Percentiles rank a stretch among this genome's conserved stretches.
Conservation (phyloP, 2,329 filamentous ascomycete species). For the Calonectria henricotiae region DNA sequence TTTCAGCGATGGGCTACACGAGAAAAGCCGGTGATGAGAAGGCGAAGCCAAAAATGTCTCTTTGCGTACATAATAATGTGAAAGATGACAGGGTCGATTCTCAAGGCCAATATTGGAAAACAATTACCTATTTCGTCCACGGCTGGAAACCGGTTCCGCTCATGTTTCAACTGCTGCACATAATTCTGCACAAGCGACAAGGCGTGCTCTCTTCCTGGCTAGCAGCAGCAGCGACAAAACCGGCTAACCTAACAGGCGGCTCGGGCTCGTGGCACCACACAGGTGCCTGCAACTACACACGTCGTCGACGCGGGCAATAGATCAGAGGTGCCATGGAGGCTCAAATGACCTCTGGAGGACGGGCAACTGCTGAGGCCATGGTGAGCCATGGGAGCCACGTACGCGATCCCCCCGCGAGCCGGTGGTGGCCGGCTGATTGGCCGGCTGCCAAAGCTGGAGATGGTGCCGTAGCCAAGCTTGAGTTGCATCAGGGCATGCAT, state of each 20-base stretch:
- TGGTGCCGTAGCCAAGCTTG: slow-evolving; percentile 31
- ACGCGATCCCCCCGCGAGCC: slow-evolving; percentile 42
- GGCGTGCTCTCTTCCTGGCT: slow-evolving; percentile 11
- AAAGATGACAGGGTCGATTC: slow-evolving; percentile 36
- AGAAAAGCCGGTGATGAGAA: background rate
- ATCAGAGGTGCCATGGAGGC: slow-evolving; percentile 15
- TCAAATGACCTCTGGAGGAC: slow-evolving; percentile 32
- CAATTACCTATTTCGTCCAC: slow-evolving; percentile 33
- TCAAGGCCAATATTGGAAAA: slow-evolving; percentile 32
- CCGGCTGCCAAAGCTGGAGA: slow-evolving; percentile 32
- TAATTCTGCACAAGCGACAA: slow-evolving; percentile 4
- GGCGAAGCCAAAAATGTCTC: background rate
- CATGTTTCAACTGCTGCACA: slow-evolving; percentile 26
- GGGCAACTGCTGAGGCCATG: slow-evolving; percentile 2
- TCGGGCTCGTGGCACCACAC: slow-evolving; percentile 40
- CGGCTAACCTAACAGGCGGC: slow-evolving; percentile 17
- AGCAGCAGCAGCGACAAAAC: slow-evolving; percentile 1
- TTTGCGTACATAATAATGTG: slow-evolving; percentile 34
- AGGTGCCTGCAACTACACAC: slow-evolving; percentile 39
- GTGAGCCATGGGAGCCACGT: slow-evolving; percentile 30
- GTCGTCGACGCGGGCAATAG: slow-evolving; percentile 22
- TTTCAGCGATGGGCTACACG: too few relatives aligned
- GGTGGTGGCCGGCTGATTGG: slow-evolving; percentile 26
- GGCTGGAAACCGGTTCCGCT: slow-evolving; percentile 39
- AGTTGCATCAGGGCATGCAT: slow-evolving; percentile 20